phyloP scores from a whole-genome alignment of 768 basidiomycete species.

The Boletus reticulatus region DNA sequence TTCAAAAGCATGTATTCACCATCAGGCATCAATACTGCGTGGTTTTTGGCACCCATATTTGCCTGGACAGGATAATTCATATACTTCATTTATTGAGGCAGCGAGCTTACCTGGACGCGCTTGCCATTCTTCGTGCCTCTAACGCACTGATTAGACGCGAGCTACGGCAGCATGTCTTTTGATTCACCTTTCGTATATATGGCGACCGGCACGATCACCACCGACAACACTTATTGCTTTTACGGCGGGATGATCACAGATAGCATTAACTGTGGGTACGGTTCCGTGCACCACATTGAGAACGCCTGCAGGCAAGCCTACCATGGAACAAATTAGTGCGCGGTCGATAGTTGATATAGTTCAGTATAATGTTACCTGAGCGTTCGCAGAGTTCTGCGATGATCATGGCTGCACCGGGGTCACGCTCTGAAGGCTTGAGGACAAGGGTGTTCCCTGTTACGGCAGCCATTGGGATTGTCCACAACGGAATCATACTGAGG shows the following conservation, averaged over 20 bases:
- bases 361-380: constrained; percentile 47
- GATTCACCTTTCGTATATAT: constrained; percentile 82
- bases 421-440: constrained; percentile 94
- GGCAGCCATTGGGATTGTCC: constrained; percentile 89
- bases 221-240: constrained; percentile 97
- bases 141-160: constrained; percentile 7
- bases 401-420: constrained; percentile 97
- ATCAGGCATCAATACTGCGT: constrained; percentile 91
- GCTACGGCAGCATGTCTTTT: background rate
- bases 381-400: constrained; percentile 92
- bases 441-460: constrained; percentile 93
- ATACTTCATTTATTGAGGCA: background rate
- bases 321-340: background rate
- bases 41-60: constrained; percentile 96
- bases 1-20: constrained; percentile 44
- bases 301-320: constrained; percentile 82
- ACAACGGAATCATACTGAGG: constrained; percentile 89
- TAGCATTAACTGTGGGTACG: constrained; percentile 85
- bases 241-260: constrained; percentile 89
- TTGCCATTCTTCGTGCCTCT: constrained; percentile 87
- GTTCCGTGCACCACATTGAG: constrained; percentile 92
- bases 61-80: constrained; percentile 37
- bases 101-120: constrained; percentile 65
- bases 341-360: background rate
- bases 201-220: constrained; percentile 87